These are phyloP conservation scores for Pilaira anomala DNA, from an alignment of 192 early-diverging fungal species.

Conservation along the genomic window DNA sequence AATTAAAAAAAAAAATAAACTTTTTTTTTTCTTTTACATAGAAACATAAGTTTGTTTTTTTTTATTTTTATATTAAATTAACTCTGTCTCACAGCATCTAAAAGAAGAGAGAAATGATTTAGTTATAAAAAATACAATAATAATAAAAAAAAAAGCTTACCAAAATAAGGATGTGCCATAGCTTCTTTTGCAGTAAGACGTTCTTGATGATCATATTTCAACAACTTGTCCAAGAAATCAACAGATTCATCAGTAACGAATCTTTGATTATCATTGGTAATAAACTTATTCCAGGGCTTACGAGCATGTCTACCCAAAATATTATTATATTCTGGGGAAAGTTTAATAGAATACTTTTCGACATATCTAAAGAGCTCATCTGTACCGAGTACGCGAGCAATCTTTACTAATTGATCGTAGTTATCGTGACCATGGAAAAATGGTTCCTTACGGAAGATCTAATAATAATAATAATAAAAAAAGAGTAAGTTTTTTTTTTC, in stretches of 20 bases:
- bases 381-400: conserved; percentile 96
- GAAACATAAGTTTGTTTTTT: background rate
- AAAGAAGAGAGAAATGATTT: background rate
- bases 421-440: conserved; percentile 99
- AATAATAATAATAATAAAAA: conserved; percentile 1
- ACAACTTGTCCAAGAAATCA: conserved; percentile 85
- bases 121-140: no score
- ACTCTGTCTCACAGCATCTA: conserved; percentile 8
- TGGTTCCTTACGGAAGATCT: conserved; percentile 99
- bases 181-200: conserved; percentile 84
- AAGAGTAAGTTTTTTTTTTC: background rate
- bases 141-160: background rate
- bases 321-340: conserved; percentile 87
- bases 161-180: conserved; percentile 84
- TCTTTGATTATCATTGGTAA: conserved; percentile 79
- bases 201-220: conserved; percentile 92
- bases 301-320: conserved; percentile 82
- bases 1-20: no score
- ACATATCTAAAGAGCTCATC: conserved; percentile 91
- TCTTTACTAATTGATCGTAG: conserved; percentile 98
- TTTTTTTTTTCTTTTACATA: no score
- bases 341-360: conserved; percentile 92
- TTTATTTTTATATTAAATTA: background rate
- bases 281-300: conserved; percentile 85
- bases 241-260: conserved; percentile 81